Conservation (phyloP, 768 basidiomycete species). For the Gloeophyllum trabeum region DNA sequence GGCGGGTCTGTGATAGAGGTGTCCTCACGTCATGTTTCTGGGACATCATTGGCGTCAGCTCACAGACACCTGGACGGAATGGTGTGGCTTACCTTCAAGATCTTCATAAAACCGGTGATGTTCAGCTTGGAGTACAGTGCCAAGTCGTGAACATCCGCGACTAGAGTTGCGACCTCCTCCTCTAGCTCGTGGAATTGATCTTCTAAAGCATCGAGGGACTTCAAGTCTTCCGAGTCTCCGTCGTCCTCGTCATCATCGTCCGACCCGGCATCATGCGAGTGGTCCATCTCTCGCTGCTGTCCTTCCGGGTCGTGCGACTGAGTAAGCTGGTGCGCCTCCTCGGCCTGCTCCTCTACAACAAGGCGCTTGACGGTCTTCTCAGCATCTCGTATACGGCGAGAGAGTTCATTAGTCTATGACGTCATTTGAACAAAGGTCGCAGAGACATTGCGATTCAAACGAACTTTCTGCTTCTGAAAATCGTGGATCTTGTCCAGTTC, state of each 20-base stretch:
- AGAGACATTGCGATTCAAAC: conserved; percentile 5
- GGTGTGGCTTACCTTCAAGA: conserved; percentile 59
- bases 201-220: conserved; percentile 68
- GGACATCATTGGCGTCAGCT: neutral
- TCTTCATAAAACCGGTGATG: conserved; percentile 98
- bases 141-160: conserved; percentile 86
- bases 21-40: conserved; percentile 86
- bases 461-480: conserved; percentile 84
- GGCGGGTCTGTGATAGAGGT: neutral
- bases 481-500: conserved; percentile 92
- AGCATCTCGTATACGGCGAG: conserved; percentile 70
- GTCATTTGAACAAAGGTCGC: neutral
- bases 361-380: conserved; percentile 74
- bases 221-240: conserved; percentile 30
- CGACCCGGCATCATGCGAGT: conserved; percentile 56
- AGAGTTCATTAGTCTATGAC: conserved; percentile 66
- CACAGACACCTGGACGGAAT: neutral
- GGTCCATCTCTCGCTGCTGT: conserved; percentile 35
- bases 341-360: conserved; percentile 42
- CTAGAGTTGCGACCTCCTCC: conserved; percentile 90
- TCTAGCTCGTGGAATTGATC: conserved; percentile 81
- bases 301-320: conserved; percentile 34
- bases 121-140: conserved; percentile 94
- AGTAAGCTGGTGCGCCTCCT: conserved; percentile 3
- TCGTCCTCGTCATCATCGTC: conserved; percentile 45